Evolutionary conservation across 805 yeast genomes (phyloP), one percentile per base, ranked within the genome.

Genomic region (Wickerhamomyces strasburgensis): DNA sequence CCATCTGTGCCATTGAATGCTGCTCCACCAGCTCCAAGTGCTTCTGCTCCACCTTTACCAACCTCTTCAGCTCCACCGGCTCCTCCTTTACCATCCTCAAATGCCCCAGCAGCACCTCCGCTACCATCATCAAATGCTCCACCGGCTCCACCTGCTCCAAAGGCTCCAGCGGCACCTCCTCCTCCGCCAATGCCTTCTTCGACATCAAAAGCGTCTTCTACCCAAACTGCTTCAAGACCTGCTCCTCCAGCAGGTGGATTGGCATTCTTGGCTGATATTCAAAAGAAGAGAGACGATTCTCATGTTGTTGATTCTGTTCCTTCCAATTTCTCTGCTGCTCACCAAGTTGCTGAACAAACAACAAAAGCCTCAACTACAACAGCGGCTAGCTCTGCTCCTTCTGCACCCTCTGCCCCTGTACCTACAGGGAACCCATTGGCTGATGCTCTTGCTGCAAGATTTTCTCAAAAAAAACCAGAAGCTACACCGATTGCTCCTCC

Each of bases 231-330:
- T n/a, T n/a, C 51, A 13, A 25, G 48, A 5, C 28, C 57, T 13
- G 28, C 38, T 2, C 43, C 58, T 17, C 48, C 61, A 19, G 46
- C 56, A 11, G 61, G 58, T 21, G 75, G 75, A 1, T 52, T 76
- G 17, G 83, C 84, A 6, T 77, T 78, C 47, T 62, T 77, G 33
- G 77, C 77, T 1, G 74, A 76, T 40, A 77, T 78, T 33, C 74
- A 75, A 42, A 67, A 70, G 27, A 73, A 71, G 51, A 63, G 82
- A 54, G 66, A 70, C 43, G 78, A 77, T 15, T 41, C 68, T 1
- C 52, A 63, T 51, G 79, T 73, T 11, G 64, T 76, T n/a, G 76
- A 68, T 37, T 52, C 58, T 3, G 57, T 55, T 9, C 57, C 57
- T 11, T 31, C 44, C n/a, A 33, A 40, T 35, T 43, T 50, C 42